phyloP scores from a whole-genome alignment of 495 filamentous ascomycete species.

The Penicillium macrosclerotiorum region DNA sequence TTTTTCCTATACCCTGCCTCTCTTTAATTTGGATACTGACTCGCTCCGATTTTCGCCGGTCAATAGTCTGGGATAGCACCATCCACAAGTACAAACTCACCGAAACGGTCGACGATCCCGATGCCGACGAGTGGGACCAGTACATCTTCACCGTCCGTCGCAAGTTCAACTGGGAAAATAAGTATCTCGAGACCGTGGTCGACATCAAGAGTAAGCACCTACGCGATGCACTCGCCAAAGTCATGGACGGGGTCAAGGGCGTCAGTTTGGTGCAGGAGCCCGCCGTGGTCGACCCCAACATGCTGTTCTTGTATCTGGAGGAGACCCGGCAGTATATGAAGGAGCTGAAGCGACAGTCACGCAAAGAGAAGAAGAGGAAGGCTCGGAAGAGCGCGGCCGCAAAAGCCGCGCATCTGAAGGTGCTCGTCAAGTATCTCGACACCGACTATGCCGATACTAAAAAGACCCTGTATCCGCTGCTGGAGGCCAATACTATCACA shows the following conservation, averaged over 20 bases:
- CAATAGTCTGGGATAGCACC: conserved; percentile 67
- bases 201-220: conserved; percentile 85
- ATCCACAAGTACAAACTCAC: conserved; percentile 82
- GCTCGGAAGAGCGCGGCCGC: conserved; percentile 53
- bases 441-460: conserved; percentile 77
- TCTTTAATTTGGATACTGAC: not conserved
- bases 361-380: conserved; percentile 66
- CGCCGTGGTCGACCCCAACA: conserved; percentile 77
- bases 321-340: conserved; percentile 68
- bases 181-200: conserved; percentile 73
- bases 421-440: conserved; percentile 79
- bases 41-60: no score
- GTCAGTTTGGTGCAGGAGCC: conserved; percentile 79
- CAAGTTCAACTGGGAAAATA: conserved; percentile 85
- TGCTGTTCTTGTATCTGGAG: conserved; percentile 84
- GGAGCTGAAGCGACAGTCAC: conserved; percentile 58
- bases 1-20: not conserved
- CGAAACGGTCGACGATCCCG: conserved; percentile 70
- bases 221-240: conserved; percentile 66
- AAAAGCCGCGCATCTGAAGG: conserved; percentile 65
- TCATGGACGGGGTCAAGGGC: conserved; percentile 80
- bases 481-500: conserved; percentile 82
- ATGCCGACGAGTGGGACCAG: conserved; percentile 75
- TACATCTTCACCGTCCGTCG: conserved; percentile 86
- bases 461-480: conserved; percentile 77